Conservation (phyloP, 78 protist genomes). For the Diacronema lutheri region DNA sequence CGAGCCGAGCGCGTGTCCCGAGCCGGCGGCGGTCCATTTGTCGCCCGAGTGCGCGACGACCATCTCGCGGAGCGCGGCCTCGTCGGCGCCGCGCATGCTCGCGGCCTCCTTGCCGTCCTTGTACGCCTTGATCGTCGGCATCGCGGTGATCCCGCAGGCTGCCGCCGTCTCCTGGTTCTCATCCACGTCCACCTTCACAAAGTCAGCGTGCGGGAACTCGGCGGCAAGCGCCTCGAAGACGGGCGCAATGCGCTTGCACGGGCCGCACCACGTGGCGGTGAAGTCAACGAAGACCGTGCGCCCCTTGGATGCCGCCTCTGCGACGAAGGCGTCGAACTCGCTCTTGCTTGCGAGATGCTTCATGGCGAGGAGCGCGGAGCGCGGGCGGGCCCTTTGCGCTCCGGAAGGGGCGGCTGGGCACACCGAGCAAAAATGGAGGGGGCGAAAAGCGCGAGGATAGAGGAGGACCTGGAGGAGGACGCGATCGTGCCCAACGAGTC, state of each 20-base stretch:
- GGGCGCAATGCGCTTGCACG: slow-evolving; percentile 44
- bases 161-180: not conserved
- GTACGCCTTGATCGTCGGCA: slow-evolving; percentile 13
- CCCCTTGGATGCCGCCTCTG: not conserved
- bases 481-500: too few species aligned
- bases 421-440: too few species aligned
- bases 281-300: slow-evolving; percentile 38
- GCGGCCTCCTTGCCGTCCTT: not conserved
- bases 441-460: too few species aligned
- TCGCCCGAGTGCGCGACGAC: too few species aligned
- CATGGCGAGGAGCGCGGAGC: too few species aligned
- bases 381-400: too few species aligned
- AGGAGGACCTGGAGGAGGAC: too few species aligned
- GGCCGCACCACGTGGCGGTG: slow-evolving; percentile 56
- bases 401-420: too few species aligned
- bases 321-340: not conserved
- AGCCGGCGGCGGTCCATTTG: too few species aligned
- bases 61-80: too few species aligned
- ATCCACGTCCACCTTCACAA: slow-evolving; percentile 11
- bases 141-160: not conserved
- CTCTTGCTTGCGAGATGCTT: not conserved
- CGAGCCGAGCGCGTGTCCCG: too few species aligned
- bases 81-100: not conserved
- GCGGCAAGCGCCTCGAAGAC: not conserved
- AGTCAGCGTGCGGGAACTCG: not conserved